Evolutionary conservation across 2,329 filamentous ascomycete genomes (phyloP).

Genomic region (Verticillium nonalfalfae): DNA sequence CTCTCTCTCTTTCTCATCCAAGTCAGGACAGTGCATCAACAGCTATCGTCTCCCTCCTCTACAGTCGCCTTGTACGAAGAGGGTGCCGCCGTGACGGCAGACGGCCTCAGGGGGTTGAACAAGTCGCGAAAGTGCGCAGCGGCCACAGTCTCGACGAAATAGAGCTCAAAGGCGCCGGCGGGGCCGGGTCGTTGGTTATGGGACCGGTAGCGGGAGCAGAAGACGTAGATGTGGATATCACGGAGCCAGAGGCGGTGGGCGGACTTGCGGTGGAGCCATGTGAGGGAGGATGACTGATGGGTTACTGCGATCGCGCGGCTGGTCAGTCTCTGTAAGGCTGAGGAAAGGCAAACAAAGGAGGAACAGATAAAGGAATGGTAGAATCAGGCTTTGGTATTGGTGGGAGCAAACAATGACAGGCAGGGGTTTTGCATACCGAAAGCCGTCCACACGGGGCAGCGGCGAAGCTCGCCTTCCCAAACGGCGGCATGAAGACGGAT

Average conservation of each 20-base stretch:
- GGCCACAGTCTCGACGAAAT: conserved; percentile 37
- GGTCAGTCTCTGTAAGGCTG: neutral
- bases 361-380: neutral
- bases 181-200: conserved; percentile 43
- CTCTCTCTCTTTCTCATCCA: too few species aligned
- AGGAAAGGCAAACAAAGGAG: neutral
- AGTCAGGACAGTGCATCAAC: neutral
- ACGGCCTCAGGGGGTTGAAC: conserved; percentile 17
- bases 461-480: conserved; percentile 44
- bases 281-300: conserved; percentile 37
- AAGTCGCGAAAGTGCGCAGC: conserved; percentile 33
- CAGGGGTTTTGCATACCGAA: conserved; percentile 38
- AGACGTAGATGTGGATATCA: conserved; percentile 52
- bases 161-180: conserved; percentile 42
- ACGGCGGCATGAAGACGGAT: conserved; percentile 50
- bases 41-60: neutral
- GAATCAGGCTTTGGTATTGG: neutral
- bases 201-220: conserved; percentile 49
- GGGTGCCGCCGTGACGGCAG: neutral
- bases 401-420: neutral
- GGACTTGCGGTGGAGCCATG: conserved; percentile 45
- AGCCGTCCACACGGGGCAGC: conserved; percentile 58
- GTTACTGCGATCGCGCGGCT: conserved; percentile 34
- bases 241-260: conserved; percentile 42
- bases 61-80: neutral